Base-by-base conservation (phyloP, 345 rosid genomes). In the Raphanus raphanistrum region DNA sequence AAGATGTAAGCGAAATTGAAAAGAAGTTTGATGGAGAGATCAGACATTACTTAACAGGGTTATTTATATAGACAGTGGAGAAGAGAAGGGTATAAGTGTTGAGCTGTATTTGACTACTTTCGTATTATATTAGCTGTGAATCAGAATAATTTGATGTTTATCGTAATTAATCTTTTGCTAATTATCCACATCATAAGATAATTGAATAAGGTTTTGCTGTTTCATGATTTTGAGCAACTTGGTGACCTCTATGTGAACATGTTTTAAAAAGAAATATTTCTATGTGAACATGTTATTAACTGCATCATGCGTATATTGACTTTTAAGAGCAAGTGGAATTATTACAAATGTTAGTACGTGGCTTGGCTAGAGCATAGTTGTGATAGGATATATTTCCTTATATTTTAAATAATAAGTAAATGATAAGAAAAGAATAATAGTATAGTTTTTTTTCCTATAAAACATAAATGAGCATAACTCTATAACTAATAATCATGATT, bases 61-160 rank as follows among this genome's bases (percentile, higher is more conserved):
- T 80, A 69, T 80, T 70, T 80, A 74, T 80, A 80, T 74, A 74
- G 75, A 80, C 32, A 43, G 45, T 54, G 55, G 26, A 61, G 25
- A 55, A 79, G 67, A 54, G 52, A n/a, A 48, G 32, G 58, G 35
- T 15, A 16, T 26, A 33, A 55, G 41, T 32, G 67, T 64, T 80
- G 79, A 74, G 75, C 82, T 79, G 79, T 80, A 60, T 29, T 41
- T 36, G 2, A 2, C 2, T 36, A 36, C 8, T 63, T 21, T 21
- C 28, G 2, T 73, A 61, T 61, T 68, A 36, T 74, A 78, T 29
- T 69, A 74, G 82, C 79, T 79, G 82, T 45, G 52, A 74, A 59
- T 43, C 45, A 50, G 0, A 50, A 52, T 52, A n/a, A 52, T 43
- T 43, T 32, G 9, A 21, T 32, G 26, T 70, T 31, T 60, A 13